phyloP scores from a whole-genome alignment of 1,284 basidiomycete species.

The Sutorius eximius region DNA sequence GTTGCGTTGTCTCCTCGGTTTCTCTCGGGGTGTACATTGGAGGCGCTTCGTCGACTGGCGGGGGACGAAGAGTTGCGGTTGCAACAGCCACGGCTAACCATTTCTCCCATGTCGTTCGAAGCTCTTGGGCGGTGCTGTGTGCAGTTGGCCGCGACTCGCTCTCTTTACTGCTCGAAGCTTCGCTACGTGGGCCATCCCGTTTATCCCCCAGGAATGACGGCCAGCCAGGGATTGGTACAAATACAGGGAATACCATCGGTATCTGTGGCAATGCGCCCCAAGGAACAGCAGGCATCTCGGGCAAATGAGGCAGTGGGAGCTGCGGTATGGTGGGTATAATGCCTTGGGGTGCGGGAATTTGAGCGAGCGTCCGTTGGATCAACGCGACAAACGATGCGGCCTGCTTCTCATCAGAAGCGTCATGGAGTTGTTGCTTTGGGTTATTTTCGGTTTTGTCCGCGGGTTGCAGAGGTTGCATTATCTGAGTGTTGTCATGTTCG shows the following conservation, averaged over 20 bases:
- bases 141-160: conserved; percentile 37
- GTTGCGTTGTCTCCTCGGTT: conserved; percentile 26
- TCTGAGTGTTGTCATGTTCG: conserved; percentile 15
- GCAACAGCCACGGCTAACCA: conserved; percentile 59
- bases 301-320: conserved; percentile 54
- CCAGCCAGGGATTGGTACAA: conserved; percentile 70
- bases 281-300: conserved; percentile 54
- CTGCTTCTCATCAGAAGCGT: conserved; percentile 60
- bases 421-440: conserved; percentile 12
- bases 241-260: conserved; percentile 76
- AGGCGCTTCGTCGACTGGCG: conserved; percentile 55
- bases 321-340: conserved; percentile 59
- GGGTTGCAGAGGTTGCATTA: conserved; percentile 12
- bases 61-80: conserved; percentile 45
- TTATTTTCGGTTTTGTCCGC: conserved; percentile 27
- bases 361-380: conserved; percentile 73
- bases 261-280: conserved; percentile 71
- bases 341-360: conserved; percentile 59
- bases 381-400: conserved; percentile 68
- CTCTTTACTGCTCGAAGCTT: conserved; percentile 32
- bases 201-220: conserved; percentile 58
- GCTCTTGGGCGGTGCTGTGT: conserved; percentile 55
- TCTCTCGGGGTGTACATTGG: conserved; percentile 68
- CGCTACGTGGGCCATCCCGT: conserved; percentile 35
- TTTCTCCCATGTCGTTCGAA: conserved; percentile 70